Percentiles rank a stretch among this genome's conserved stretches.
phyloP scores from a whole-genome alignment of 140 eudicot genomes.

The Cichorium intybus region DNA sequence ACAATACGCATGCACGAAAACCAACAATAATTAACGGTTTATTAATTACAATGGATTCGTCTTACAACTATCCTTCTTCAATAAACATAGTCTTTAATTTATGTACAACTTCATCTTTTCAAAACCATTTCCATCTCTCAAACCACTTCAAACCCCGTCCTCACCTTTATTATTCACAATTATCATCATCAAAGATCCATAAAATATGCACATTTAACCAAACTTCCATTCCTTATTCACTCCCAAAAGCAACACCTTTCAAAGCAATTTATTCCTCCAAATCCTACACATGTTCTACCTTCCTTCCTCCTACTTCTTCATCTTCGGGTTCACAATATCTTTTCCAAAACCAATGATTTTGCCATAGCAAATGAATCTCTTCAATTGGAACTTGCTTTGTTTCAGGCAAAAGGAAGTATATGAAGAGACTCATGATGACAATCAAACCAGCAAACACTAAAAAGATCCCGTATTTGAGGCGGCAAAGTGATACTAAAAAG shows the following conservation, averaged over 20 bases:
- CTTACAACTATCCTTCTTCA: background rate
- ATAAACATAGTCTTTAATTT: background rate
- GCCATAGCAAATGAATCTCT: constrained; percentile 76
- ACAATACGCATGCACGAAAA: no score
- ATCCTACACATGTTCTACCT: constrained; percentile 13
- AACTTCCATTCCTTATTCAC: background rate
- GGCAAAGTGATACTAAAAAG: constrained; percentile 77
- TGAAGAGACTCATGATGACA: constrained; percentile 53
- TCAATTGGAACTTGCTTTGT: constrained; percentile 96
- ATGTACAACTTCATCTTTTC: background rate
- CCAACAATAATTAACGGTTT: background rate
- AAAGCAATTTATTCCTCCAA: background rate
- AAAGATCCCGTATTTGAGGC: constrained; percentile 82
- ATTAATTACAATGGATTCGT: background rate
- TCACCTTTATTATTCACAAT: background rate
- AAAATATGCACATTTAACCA: constrained; percentile 2
- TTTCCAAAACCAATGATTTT: constrained; percentile 83
- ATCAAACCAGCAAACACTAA: constrained; percentile 70
- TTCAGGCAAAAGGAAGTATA: constrained; percentile 83
- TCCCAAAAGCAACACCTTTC: constrained; percentile 5
- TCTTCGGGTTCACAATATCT: constrained; percentile 46
- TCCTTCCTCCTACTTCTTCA: background rate
- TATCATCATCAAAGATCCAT: constrained; percentile 3
- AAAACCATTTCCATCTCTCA: background rate
- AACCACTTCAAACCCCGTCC: background rate